These are phyloP conservation scores for Metschnikowia baotianmanensis DNA, from an alignment of 805 yeast genomes.

Conservation along the genomic window DNA sequence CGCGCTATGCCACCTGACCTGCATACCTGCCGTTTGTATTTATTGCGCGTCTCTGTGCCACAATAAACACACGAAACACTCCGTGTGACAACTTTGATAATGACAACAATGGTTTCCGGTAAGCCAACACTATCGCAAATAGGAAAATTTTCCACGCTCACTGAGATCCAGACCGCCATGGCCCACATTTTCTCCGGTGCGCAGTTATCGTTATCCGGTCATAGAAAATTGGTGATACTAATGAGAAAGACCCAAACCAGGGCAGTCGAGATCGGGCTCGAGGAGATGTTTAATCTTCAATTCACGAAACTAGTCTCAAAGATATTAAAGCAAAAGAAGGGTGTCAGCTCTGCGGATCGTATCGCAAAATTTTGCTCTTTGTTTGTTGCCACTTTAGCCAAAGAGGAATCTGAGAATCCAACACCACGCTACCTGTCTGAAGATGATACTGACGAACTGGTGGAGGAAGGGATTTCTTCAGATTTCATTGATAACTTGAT, in stretches of 20 bases:
- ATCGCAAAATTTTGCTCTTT: conserved; percentile 68
- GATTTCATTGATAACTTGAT: conserved; percentile 60
- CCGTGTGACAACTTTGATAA: conserved; percentile 43
- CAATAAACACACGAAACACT: conserved; percentile 73
- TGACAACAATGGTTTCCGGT: conserved; percentile 10
- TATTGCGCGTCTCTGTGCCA: conserved; percentile 37
- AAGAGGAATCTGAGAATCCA: conserved; percentile 27
- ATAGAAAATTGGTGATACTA: conserved; percentile 66
- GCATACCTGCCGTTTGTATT: conserved; percentile 9
- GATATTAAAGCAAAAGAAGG: conserved; percentile 63
- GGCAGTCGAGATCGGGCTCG: conserved; percentile 50
- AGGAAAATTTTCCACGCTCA: conserved; percentile 8
- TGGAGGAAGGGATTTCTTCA: conserved; percentile 37
- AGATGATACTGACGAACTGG: conserved; percentile 39
- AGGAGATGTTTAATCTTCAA: conserved; percentile 56
- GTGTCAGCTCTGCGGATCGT: conserved; percentile 71
- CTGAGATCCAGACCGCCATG: conserved; percentile 35
- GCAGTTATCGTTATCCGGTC: conserved; percentile 71
- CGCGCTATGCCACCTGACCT: no score
- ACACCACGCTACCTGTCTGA: conserved; percentile 13
- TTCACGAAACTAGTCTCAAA: conserved; percentile 64
- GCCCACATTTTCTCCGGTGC: conserved; percentile 78
- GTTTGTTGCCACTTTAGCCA: conserved; percentile 49
- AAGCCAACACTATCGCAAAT: conserved; percentile 17
- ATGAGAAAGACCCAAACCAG: conserved; percentile 57